Evolutionary conservation across 805 yeast species (phyloP), one percentile per base, ranked within the genome.

Genomic region (Cyberlindnera bimundalis): DNA sequence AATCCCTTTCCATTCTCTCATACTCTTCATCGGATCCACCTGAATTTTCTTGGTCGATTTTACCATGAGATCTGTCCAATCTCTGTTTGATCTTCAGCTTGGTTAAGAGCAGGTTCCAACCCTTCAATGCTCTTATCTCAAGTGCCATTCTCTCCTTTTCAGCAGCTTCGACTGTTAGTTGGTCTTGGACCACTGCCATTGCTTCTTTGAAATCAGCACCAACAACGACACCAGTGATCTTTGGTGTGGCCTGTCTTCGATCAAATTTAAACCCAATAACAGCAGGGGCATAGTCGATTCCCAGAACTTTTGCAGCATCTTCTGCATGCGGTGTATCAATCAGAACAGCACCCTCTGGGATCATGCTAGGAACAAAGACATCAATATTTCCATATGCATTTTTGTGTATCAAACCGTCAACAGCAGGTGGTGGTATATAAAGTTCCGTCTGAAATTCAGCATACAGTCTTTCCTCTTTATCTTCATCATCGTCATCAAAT

Each of bases 331-430:
- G 71, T 50, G 75, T 62, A 6, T 71, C 65, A 6, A 89, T 64
- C 39, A 86, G 74, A 10, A 67, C 73, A 8, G 86, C 95, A 17
- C 91, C 90, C 14, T 65, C 70, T 0, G 99, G 99, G 2, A 91
- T 65, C 98, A 91, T 91, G 31, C 78, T 67, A 0, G 81, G 76
- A 1, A 74, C 74, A 61, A 84, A 91, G 2, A 89, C 62, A 53
- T 91, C 98, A 36, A 91, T 75, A 48, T 91, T 89, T 0, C 95
- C 95, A 58, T 68, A 91, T 2, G 81, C 79, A 57, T 88, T 88
- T 51, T 79, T 83, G 3, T 83, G 79, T 7, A 91, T 76, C 26
- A 66, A 65, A 0, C 96, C 96, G 0, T 62, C 70, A 6, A 32
- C 1, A 78, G 37, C 73, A 0, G 69, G 65, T 0, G 82, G 76